phyloP scores from a whole-genome alignment of 495 filamentous ascomycete species.

The Neurospora terricola region DNA sequence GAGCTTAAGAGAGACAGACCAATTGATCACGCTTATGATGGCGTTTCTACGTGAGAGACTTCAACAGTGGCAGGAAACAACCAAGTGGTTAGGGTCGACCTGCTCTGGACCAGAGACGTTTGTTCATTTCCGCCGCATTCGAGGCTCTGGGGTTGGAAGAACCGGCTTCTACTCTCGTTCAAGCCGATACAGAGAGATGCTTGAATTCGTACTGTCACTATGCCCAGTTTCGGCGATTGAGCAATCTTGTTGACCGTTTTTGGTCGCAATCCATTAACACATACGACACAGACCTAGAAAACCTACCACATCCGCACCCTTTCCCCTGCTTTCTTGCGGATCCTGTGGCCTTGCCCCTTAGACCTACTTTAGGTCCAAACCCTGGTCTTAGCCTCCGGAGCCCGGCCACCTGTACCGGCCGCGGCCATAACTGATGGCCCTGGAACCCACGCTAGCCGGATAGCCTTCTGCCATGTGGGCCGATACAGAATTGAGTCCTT shows the following conservation, averaged over 20 bases:
- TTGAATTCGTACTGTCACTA: not conserved
- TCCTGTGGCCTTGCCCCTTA: not conserved
- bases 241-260: not conserved
- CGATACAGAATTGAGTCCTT: conserved; percentile 10
- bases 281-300: not conserved
- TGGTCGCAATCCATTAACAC: not conserved
- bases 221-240: not conserved
- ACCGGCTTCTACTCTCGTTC: not conserved
- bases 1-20: not conserved
- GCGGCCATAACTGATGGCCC: conserved; percentile 8
- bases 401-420: conserved; percentile 8
- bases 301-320: not conserved
- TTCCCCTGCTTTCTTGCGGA: not conserved
- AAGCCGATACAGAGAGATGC: not conserved
- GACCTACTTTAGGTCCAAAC: not conserved
- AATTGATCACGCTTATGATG: not conserved
- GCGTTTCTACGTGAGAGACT: not conserved
- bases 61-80: not conserved
- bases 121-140: not conserved
- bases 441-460: conserved; percentile 19
- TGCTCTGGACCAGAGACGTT: not conserved
- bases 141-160: not conserved
- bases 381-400: conserved; percentile 1
- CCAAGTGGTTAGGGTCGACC: not conserved
- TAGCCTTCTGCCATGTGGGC: conserved; percentile 24